Evolutionary conservation across 768 basidiomycete species (phyloP).

Genomic region (Russula virescens): DNA sequence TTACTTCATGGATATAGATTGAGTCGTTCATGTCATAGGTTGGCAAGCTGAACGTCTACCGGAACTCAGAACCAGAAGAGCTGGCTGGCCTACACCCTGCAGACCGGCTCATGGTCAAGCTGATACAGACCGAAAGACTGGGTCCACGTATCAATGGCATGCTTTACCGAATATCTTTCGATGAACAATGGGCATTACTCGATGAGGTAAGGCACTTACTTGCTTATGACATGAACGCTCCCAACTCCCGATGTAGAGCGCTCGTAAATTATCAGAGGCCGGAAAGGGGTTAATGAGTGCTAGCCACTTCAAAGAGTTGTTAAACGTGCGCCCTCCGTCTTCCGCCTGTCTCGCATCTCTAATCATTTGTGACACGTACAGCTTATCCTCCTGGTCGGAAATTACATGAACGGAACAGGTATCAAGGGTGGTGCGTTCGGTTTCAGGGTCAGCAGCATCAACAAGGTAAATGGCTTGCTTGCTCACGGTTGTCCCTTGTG

Average conservation of each 20-base stretch:
- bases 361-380: constrained; percentile 24
- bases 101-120: constrained; percentile 93
- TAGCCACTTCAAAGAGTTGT: constrained; percentile 82
- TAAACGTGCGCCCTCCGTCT: constrained; percentile 51
- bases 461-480: constrained; percentile 53
- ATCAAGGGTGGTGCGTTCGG: constrained; percentile 96
- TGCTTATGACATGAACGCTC: constrained; percentile 8
- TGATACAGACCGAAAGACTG: constrained; percentile 90
- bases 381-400: constrained; percentile 93
- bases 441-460: constrained; percentile 95
- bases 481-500: background rate
- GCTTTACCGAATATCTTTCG: constrained; percentile 86
- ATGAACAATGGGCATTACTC: constrained; percentile 75
- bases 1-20: background rate
- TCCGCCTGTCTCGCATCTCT: constrained; percentile 22
- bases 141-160: constrained; percentile 89
- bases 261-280: constrained; percentile 75
- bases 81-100: constrained; percentile 86
- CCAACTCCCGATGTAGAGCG: constrained; percentile 46
- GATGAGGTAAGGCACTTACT: constrained; percentile 58
- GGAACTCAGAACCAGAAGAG: constrained; percentile 80
- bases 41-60: constrained; percentile 85
- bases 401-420: constrained; percentile 97
- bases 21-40: constrained; percentile 43
- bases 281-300: constrained; percentile 75